Percentiles rank a stretch among this genome's conserved stretches.
These are phyloP conservation scores for Carex scoparia DNA, from an alignment of 176 grass and related monocot genomes.

Conservation along the genomic window DNA sequence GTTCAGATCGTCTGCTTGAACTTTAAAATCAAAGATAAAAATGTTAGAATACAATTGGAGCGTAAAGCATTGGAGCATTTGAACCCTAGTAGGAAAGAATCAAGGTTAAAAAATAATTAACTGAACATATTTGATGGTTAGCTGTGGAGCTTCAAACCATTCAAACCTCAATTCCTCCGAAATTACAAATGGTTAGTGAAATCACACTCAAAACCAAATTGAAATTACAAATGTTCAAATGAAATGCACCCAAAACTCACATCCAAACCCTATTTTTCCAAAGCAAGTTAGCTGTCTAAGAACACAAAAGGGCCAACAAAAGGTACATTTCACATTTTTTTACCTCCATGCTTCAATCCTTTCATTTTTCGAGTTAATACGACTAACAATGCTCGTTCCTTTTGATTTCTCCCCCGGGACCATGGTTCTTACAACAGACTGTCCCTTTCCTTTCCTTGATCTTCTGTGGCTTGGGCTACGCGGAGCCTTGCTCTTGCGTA, in stretches of 20 bases:
- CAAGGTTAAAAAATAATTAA: neutral
- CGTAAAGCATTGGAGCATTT: no score
- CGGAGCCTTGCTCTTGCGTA: conserved; percentile 35
- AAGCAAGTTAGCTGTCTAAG: conserved; percentile 36
- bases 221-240: conserved; percentile 19
- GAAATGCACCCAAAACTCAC: conserved; percentile 32
- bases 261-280: conserved; percentile 32
- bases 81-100: neutral
- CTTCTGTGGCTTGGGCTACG: conserved; percentile 40
- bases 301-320: conserved; percentile 6
- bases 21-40: no score
- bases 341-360: conserved; percentile 88
- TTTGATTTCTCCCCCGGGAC: conserved; percentile 51
- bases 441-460: conserved; percentile 59
- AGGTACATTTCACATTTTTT: conserved; percentile 29
- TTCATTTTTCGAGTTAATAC: conserved; percentile 73
- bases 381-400: conserved; percentile 65
- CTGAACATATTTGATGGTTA: conserved; percentile 14
- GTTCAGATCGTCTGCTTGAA: no score
- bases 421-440: conserved; percentile 19
- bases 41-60: no score
- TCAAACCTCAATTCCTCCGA: neutral
- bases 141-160: conserved; percentile 13
- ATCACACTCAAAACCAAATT: conserved; percentile 24
- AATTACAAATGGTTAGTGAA: neutral